Evolutionary conservation across 2,329 filamentous ascomycete species (phyloP), one percentile per base, ranked within the genome.

Genomic region (Decorospora gaudefroyi): DNA sequence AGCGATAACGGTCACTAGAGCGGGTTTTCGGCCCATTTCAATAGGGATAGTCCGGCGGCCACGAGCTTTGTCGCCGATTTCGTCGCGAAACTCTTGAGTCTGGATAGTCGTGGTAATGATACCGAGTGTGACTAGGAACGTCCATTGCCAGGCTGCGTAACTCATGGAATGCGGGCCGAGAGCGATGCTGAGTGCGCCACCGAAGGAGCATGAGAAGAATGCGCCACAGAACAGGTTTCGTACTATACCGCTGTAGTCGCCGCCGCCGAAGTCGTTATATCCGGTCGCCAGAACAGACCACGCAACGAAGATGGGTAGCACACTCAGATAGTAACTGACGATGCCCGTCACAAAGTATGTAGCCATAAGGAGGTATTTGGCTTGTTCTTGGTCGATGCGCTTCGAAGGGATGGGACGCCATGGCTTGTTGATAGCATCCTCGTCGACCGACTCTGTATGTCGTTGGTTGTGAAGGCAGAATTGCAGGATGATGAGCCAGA

Each of bases 41-140:
- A 90, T 80, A 85, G 88, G 74, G 88, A 90, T 82, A 81, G 88
- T 63, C 90, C 86, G 45, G 90, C 88, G 15, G 86, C 88, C 47
- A 89, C 87, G 42, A 90, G 91, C 77, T 84, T 28, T 38, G 17
- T 57, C 53, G 12, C 57, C 57, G 5, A 36, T 45, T 26, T 55
- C 63, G 30, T 74, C 72, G 4, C 69, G 61, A 11, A 74, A 51
- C 35, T 74, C 72, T 32, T 73, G 70, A 1, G 67, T 49, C 12
- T 74, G 72, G 34, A 74, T 61, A 0, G 71, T 74, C 0, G 67
- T 70, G 9, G 62, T 43, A 12, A 74, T 61, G 6, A 70, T 55
- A 3, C 51, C 48, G 11, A 47, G 13, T 1, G 48, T 33, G 1
- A 53, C 39, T 0, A 62, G 46, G 13, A 69, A 52, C 2, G 71